These are phyloP conservation scores for Coemansia aciculifera DNA, from an alignment of 192 early-diverging fungal genomes.

Conservation along the genomic window DNA sequence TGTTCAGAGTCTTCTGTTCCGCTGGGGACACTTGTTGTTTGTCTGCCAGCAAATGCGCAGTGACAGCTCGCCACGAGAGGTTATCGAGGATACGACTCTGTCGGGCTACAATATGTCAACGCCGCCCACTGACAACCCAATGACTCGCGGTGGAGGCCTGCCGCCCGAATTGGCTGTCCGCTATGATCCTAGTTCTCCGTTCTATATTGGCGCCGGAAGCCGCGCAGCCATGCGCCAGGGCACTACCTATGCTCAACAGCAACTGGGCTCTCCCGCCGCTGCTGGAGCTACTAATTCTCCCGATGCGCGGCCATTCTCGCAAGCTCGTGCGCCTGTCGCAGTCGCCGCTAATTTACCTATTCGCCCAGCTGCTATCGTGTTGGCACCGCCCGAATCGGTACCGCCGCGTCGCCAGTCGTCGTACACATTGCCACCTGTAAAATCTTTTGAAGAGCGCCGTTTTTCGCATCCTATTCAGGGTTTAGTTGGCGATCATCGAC, in stretches of 20 bases:
- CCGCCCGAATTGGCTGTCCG: conserved; percentile 8
- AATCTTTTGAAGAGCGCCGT: conserved; percentile 51
- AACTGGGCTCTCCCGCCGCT: neutral
- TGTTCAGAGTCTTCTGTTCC: conserved; percentile 46
- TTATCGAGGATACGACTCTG: conserved; percentile 19
- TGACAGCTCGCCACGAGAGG: conserved; percentile 16
- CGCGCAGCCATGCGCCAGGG: conserved; percentile 4
- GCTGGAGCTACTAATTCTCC: conserved; percentile 8
- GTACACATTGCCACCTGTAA: conserved; percentile 50
- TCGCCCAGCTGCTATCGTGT: conserved; percentile 6
- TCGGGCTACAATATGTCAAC: conserved; percentile 43
- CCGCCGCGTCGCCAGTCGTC: conserved; percentile 53
- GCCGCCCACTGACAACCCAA: conserved; percentile 29
- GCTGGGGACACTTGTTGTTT: conserved; percentile 55
- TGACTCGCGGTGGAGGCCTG: conserved; percentile 1
- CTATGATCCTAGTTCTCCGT: neutral
- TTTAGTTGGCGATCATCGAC: conserved; percentile 30
- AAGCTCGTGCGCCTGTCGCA: conserved; percentile 45
- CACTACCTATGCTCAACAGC: neutral
- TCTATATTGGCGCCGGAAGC: conserved; percentile 1
- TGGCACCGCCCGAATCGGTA: conserved; percentile 20
- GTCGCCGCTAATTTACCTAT: conserved; percentile 36
- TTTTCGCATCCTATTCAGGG: conserved; percentile 51
- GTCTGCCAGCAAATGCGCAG: conserved; percentile 49
- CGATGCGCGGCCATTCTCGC: conserved; percentile 44